A percentile compares a stretch with the other conserved stretches of the same genome.
phyloP scores from a whole-genome alignment of 495 filamentous ascomycete species.

The Amphirosellinia nigrospora region DNA sequence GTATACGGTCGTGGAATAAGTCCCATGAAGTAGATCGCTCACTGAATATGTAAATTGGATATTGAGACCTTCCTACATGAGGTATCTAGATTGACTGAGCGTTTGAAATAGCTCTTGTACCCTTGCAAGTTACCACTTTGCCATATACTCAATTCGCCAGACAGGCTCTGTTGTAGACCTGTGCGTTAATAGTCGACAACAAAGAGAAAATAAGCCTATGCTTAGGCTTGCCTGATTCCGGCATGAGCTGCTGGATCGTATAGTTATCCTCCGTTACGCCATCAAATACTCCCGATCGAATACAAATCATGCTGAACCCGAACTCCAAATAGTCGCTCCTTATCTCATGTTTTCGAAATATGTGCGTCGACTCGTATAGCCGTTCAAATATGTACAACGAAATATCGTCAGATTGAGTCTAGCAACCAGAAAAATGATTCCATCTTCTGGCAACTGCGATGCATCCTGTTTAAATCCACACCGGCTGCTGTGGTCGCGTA shows the following conservation, averaged over 20 bases:
- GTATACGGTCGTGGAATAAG: background rate
- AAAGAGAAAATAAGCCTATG: conserved; percentile 33
- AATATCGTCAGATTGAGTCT: conserved; percentile 29
- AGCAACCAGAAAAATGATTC: background rate
- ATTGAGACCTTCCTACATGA: background rate
- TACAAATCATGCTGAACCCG: conserved; percentile 30
- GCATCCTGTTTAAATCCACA: conserved; percentile 38
- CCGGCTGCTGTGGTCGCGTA: conserved; percentile 25
- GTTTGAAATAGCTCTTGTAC: background rate
- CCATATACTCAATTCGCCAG: conserved; percentile 2
- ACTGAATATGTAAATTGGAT: background rate
- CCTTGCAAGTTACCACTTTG: background rate
- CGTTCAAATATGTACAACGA: conserved; percentile 44
- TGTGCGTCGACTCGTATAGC: conserved; percentile 33
- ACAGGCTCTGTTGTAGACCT: background rate
- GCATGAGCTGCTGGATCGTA: conserved; percentile 33
- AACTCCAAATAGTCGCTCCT: conserved; percentile 24
- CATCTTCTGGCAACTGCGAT: background rate
- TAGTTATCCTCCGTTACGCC: conserved; percentile 36
- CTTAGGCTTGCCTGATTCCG: conserved; percentile 28
- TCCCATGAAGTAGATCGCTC: background rate
- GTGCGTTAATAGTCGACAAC: background rate
- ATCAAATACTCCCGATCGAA: conserved; percentile 30
- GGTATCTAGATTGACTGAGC: background rate
- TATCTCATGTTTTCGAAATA: conserved; percentile 23